Evolutionary conservation across 2,329 filamentous ascomycete genomes (phyloP), one percentile per base, ranked within the genome.

Genomic region (Beauveria australis): DNA sequence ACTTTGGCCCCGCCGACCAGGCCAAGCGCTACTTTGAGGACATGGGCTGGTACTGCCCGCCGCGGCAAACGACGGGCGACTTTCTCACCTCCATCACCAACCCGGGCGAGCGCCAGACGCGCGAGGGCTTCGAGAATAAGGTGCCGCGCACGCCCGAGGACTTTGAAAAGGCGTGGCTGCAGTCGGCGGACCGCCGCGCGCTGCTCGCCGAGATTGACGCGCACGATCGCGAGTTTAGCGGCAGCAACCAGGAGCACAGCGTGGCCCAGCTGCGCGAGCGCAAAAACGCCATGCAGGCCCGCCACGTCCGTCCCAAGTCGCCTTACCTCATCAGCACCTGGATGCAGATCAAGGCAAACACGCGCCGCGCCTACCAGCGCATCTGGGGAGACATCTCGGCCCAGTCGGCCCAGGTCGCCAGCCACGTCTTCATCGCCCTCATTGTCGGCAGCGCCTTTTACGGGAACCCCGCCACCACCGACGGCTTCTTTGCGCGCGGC

Each of bases 11-110:
- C 0, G 81, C 84, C 0, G 69, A 67, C 6, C 70, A 76, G 2
- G 89, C 89, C 0, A 85, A 81, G 66, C 70, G 70, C 0, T 92
- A 85, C 71, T 92, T 92, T 63, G 82, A 85, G 66, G 74, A 80
- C 14, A 83, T 88, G 72, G 89, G 89, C 46, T 92, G 84, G 79
- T 70, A 80, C 40, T 90, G 87, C 65, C 86, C 86, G 0, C 71
- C 79, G 3, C 80, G 88, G 3, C 86, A 89, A 68, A 89, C 86
- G 0, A 87, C 83, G 0, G 84, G 81, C 2, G 88, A 90, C 66
- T 90, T 90, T 67, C 74, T 90, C 12, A 90, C 87, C 0, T 85
- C 84, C 0, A 75, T 90, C 28, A 89, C 87, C 0, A 87, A 86
- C 65, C 84, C 85, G 0, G 70, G 74, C 0, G 87, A 89, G 71